phyloP scores from a whole-genome alignment of 257 asterid species.

The Mitragyna speciosa region DNA sequence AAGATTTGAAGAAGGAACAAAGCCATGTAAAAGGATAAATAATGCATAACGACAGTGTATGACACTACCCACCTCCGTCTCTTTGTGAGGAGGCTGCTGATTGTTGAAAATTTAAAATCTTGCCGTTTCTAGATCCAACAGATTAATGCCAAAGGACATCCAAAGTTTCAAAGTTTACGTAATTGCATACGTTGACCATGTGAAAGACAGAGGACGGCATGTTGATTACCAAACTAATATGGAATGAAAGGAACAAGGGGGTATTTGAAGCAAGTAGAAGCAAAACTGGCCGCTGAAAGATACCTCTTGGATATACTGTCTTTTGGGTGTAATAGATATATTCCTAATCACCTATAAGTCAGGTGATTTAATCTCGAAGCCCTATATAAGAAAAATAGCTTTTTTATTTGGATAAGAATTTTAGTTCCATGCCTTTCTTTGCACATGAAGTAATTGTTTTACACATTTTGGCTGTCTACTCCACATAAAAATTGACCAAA shows the following conservation, averaged over 20 bases:
- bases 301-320: no score
- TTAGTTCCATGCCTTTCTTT: background rate
- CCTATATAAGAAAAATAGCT: background rate
- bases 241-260: no score
- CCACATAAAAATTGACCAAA: background rate
- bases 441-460: background rate
- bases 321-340: background rate
- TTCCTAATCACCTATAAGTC: background rate
- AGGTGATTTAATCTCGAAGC: background rate
- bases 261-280: no score
- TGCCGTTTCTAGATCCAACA: background rate
- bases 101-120: background rate
- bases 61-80: background rate
- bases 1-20: background rate
- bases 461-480: background rate
- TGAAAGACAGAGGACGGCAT: background rate
- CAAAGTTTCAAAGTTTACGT: background rate
- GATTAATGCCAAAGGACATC: background rate
- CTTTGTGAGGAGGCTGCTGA: background rate
- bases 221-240: no score
- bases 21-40: background rate
- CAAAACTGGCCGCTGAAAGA: no score
- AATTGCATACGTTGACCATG: background rate
- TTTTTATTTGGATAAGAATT: no score
- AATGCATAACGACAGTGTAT: background rate